phyloP scores from a whole-genome alignment of 176 grass and related monocot genomes.

The Hsuehochloa calcarea region DNA sequence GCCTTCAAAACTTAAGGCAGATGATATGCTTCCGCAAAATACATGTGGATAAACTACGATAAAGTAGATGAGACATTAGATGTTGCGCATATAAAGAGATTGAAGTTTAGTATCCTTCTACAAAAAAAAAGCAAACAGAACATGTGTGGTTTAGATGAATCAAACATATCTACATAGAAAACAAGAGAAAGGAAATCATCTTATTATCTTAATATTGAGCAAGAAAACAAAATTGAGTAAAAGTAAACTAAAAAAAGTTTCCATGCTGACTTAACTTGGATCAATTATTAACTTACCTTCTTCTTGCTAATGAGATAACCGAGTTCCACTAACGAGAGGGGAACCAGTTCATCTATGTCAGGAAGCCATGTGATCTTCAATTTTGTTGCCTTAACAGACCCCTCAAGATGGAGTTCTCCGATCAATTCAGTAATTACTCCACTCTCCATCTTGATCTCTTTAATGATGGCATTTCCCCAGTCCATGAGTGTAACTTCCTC shows the following conservation, averaged over 20 bases:
- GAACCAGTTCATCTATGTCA: constrained; percentile 69
- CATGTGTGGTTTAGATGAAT: not conserved
- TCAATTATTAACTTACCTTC: constrained; percentile 48
- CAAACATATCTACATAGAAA: not conserved
- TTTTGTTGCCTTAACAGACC: constrained; percentile 85
- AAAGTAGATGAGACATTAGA: not conserved
- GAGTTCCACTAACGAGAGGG: constrained; percentile 75
- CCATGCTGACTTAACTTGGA: not conserved
- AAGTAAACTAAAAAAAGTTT: not conserved
- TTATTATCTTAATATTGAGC: not conserved
- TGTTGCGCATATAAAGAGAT: not conserved
- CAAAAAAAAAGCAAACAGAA: not conserved
- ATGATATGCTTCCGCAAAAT: not conserved
- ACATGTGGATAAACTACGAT: not conserved
- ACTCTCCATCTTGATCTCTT: constrained; percentile 68
- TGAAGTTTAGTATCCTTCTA: not conserved
- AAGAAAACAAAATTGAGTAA: not conserved
- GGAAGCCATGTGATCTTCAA: constrained; percentile 88
- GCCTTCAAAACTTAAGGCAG: not conserved
- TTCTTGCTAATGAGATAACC: constrained; percentile 85
- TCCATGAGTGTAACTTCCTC: constrained; percentile 93
- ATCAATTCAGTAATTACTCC: constrained; percentile 57
- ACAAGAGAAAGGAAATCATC: not conserved
- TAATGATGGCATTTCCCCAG: constrained; percentile 88
- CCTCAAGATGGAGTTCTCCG: constrained; percentile 76